These are phyloP conservation scores for Paecilomyces dactylethromorphus DNA, from an alignment of 2,329 filamentous ascomycete species.

Conservation along the genomic window DNA sequence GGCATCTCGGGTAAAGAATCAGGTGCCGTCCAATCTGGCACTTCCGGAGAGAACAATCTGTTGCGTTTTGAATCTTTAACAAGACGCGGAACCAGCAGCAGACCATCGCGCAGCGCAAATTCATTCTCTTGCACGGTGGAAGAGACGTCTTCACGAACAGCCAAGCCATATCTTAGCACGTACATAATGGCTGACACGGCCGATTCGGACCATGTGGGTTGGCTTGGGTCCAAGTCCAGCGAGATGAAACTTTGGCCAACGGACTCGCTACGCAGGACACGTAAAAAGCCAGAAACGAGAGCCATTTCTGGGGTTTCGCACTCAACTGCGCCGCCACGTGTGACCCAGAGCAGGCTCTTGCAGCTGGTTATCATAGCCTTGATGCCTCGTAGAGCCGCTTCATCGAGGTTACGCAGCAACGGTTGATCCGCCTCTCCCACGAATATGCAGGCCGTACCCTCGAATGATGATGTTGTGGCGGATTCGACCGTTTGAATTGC, in stretches of 20 bases:
- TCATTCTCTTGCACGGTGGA: not conserved
- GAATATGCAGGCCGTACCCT: not conserved
- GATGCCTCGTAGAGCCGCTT: not conserved
- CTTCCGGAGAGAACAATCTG: not conserved
- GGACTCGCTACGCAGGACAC: slow-evolving; percentile 19
- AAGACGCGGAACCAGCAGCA: not conserved
- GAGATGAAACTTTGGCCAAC: slow-evolving; percentile 12
- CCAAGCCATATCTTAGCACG: not conserved
- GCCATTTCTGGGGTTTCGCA: slow-evolving; percentile 8
- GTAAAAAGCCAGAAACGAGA: slow-evolving; percentile 15
- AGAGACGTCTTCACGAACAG: not conserved
- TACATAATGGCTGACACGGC: not conserved
- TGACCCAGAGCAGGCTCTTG: slow-evolving; percentile 2
- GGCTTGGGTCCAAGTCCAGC: slow-evolving; percentile 18
- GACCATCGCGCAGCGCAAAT: not conserved
- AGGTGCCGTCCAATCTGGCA: not conserved
- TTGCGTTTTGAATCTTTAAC: not conserved
- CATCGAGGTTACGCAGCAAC: not conserved
- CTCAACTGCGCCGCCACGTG: slow-evolving; percentile 7
- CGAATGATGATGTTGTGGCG: not conserved
- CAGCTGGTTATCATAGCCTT: not conserved
- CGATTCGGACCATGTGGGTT: not conserved
- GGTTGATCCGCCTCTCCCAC: not conserved
- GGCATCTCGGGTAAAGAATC: not conserved
- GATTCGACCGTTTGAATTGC: not conserved